Base-by-base conservation (phyloP, 371 early-diverging fungal genomes). In the Syncephalis plumigaleata region DNA sequence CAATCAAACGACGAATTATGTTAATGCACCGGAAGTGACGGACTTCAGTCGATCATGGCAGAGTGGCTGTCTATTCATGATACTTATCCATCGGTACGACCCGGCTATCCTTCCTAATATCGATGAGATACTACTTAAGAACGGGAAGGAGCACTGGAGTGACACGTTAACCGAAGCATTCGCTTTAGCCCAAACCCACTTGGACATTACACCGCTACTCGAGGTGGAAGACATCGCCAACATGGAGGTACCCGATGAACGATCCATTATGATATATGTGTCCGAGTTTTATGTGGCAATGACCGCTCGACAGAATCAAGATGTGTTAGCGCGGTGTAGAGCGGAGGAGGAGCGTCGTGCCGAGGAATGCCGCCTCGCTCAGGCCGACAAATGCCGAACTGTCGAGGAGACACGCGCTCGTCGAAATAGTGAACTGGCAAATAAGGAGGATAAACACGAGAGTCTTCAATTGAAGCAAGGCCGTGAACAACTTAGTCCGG, bases 11-110 rank as follows among this genome's bases (percentile, higher is more conserved):
- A 61, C 59, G 15, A 67, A 70, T 36, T 82, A 79, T 51, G 61
- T 61, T 15, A 67, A 68, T 22, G 73, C 77, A 44, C 69, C 69
- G 36, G 50, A 68, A 9, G 50, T 71, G n/a, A 50, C 57, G 25
- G 73, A 81, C 57, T 71, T 79, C 48, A 54, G 75, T 22, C 61
- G 67, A 26, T 66, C 74, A 9, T 84, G 81, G 83, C 62, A 69
- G 47, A 71, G 69, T 44, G 84, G 84, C 1, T 50, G 69, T 2
- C 68, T 66, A 31, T 76, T 84, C 55, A 59, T 73, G 40, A 70
- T 72, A 13, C 63, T 82, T 15, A 59, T 81, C 38, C 78, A 84
- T 54, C 65, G 70, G 18, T 75, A 76, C 47, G 63, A 71, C 39
- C 77, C 79, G 1, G 63, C 59, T 0, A 56, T 73, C 31, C 48